phyloP scores from a whole-genome alignment of 2,329 filamentous ascomycete species.

The Nemania abortiva region DNA sequence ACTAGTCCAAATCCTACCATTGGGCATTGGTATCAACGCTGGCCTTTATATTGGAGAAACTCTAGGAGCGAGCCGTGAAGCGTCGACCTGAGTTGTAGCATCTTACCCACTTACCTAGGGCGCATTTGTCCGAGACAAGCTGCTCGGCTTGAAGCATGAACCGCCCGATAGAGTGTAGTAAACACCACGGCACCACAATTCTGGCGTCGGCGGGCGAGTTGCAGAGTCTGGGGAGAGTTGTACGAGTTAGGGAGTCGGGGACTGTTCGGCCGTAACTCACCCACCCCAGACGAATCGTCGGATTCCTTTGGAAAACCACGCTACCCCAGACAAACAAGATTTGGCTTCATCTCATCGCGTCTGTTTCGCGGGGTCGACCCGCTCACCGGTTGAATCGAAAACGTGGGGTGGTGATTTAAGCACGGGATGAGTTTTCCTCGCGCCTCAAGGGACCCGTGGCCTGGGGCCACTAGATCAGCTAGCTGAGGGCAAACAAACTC shows the following conservation, averaged over 20 bases:
- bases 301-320: not conserved
- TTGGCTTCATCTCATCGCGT: not conserved
- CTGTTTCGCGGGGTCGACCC: not conserved
- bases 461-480: not conserved
- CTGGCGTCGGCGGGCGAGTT: not conserved
- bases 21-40: not conserved
- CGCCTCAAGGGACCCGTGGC: not conserved
- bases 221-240: not conserved
- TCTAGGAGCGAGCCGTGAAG: not conserved
- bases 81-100: not conserved
- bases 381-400: not conserved
- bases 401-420: not conserved
- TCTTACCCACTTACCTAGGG: slow-evolving; percentile 5
- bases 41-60: not conserved
- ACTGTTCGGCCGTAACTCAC: not conserved
- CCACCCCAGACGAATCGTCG: not conserved
- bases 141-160: too few relatives aligned
- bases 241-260: not conserved
- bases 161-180: too few relatives aligned
- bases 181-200: too few relatives aligned
- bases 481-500: not conserved
- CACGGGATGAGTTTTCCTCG: not conserved
- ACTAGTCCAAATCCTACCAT: not conserved
- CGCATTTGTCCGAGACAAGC: not conserved
- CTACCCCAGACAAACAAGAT: not conserved